These are phyloP conservation scores for Sclerotinia minor DNA, from an alignment of 2,329 filamentous ascomycete genomes.

Conservation along the genomic window DNA sequence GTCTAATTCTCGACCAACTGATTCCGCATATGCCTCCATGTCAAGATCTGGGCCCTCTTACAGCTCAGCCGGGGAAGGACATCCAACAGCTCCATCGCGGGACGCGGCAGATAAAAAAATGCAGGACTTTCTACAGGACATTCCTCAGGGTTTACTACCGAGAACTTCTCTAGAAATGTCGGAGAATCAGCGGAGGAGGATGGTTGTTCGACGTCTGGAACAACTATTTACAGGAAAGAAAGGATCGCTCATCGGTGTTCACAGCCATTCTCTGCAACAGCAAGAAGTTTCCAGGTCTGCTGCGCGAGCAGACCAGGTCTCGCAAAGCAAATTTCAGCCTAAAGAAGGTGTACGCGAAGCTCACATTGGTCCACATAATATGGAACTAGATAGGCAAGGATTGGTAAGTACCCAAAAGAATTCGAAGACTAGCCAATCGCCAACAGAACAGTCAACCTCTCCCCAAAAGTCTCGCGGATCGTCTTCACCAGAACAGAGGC, in stretches of 20 bases:
- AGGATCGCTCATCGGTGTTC: constrained; percentile 38
- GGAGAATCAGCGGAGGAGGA: constrained; percentile 72
- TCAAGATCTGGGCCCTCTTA: constrained; percentile 43
- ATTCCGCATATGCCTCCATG: constrained; percentile 67
- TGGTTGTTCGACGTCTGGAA: constrained; percentile 74
- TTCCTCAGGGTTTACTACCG: constrained; percentile 67
- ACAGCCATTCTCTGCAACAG: constrained; percentile 38
- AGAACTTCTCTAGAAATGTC: constrained; percentile 59
- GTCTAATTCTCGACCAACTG: constrained; percentile 46
- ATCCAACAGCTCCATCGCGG: constrained; percentile 13
- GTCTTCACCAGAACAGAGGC: constrained; percentile 65
- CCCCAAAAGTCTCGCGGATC: constrained; percentile 21
- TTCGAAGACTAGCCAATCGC: constrained; percentile 33
- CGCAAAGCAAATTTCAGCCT: constrained; percentile 29
- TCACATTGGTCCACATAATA: constrained; percentile 40
- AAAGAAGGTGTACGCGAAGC: constrained; percentile 46
- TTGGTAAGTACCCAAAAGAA: constrained; percentile 16
- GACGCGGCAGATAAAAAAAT: constrained; percentile 56
- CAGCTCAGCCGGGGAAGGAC: constrained; percentile 13
- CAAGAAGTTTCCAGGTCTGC: constrained; percentile 58
- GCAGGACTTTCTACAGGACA: constrained; percentile 69
- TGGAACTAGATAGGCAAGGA: constrained; percentile 30
- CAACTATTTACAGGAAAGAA: constrained; percentile 78
- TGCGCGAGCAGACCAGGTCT: constrained; percentile 43
- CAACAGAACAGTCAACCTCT: constrained; percentile 24